These are phyloP conservation scores for Plasmodium gonderi DNA, from an alignment of 169 alveolate species.

Conservation along the genomic window DNA sequence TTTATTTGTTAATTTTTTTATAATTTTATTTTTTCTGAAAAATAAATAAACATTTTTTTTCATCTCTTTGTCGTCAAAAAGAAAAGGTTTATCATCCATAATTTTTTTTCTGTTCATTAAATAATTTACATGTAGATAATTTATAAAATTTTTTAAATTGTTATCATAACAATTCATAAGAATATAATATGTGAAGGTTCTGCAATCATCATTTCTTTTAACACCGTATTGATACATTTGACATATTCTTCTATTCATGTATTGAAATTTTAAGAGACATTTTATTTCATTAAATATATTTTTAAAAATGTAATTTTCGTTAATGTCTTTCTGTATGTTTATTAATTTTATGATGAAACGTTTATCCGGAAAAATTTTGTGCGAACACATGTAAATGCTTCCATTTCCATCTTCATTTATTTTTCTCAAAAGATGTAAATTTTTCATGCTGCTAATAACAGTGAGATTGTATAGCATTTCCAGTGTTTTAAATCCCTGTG, in stretches of 20 bases:
- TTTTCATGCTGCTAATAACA: background rate
- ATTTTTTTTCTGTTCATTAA: conserved; percentile 2
- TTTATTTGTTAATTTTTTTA: conserved; percentile 3
- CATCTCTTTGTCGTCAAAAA: background rate
- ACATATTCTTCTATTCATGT: conserved; percentile 4
- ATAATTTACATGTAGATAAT: conserved; percentile 4
- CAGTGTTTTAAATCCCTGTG: background rate
- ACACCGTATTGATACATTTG: conserved; percentile 45
- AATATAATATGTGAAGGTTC: conserved; percentile 30
- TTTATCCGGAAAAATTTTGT: background rate
- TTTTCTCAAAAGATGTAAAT: conserved; percentile 5
- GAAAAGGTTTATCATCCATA: background rate
- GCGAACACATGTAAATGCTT: conserved; percentile 13
- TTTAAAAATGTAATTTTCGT: conserved; percentile 57
- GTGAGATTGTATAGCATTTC: conserved; percentile 34
- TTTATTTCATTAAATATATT: conserved; percentile 62
- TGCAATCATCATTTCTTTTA: conserved; percentile 15
- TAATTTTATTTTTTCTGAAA: conserved; percentile 15
- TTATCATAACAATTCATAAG: conserved; percentile 27
- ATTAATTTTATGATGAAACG: conserved; percentile 45
- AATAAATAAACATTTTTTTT: background rate
- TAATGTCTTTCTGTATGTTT: conserved; percentile 18
- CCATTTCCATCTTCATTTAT: conserved; percentile 44
- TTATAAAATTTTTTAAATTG: conserved; percentile 28
- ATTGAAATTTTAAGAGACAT: conserved; percentile 28